Evolutionary conservation across 2,329 filamentous ascomycete genomes (phyloP), one percentile per base, ranked within the genome.

Genomic region (Tolypocladium capitatum): DNA sequence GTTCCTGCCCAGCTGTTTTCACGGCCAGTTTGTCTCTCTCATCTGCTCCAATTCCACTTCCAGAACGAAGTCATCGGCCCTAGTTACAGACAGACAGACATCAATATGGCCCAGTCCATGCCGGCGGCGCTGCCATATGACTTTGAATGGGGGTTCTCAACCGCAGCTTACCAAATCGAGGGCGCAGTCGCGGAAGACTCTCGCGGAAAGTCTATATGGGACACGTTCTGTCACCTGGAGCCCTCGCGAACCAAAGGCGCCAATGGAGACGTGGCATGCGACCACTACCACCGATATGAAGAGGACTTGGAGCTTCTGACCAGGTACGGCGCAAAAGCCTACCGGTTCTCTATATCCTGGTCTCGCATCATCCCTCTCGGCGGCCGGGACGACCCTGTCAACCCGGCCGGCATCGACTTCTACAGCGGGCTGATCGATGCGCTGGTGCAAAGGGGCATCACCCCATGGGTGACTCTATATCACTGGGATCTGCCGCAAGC

Each of bases 331-430:
- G 75, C 76, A 8, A 71, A 74, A 52, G 74, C 74, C 5, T 84
- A 83, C 58, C 74, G 80, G 20, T 83, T 84, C 59, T 83, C 79
- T 4, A 65, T 84, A 33, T 78, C 78, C 9, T 84, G 80, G 80
- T 76, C 79, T 6, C 76, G 80, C 38, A 73, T 84, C 47, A 81
- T 84, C 47, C 80, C 80, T 1, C 68, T 81, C 0, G 80, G 80
- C 11, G 79, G 80, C 11, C 70, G 80, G 35, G 67, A 80, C 42
- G 80, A 83, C 53, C 73, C 78, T 1, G 55, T 83, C 55, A 84
- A 83, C 58, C 69, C 80, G 55, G 70, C 74, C 43, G 80, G 80
- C 1, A 57, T 84, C 11, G 66, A 72, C 28, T 76, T 78, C 58
- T 84, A 84, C 60, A 65, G 74, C 55, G 69, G 73, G 35, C 68